Percentiles rank a stretch among this genome's conserved stretches.
Evolutionary conservation across 1,284 basidiomycete species (phyloP).

Genomic region (Sphagnurus paluster): DNA sequence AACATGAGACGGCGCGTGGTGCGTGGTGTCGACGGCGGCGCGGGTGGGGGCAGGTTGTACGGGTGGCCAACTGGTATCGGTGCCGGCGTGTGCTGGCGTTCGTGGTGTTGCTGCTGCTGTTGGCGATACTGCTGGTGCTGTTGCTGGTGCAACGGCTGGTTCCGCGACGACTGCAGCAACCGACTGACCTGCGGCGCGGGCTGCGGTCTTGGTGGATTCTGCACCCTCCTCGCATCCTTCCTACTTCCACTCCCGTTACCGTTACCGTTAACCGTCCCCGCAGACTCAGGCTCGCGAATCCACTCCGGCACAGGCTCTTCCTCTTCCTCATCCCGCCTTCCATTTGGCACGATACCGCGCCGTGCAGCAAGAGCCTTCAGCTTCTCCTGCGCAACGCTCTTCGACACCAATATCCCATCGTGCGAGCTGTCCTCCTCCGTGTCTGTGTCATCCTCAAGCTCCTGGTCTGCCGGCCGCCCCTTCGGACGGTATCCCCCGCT

Average conservation of each 20-base stretch:
- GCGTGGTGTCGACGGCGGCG: conserved; percentile 77
- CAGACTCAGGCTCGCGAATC: conserved; percentile 19
- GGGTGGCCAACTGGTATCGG: conserved; percentile 69
- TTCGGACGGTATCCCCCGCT: conserved; percentile 53
- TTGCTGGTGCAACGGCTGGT: too few species aligned
- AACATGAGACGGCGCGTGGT: conserved; percentile 87
- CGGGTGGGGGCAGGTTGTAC: conserved; percentile 70
- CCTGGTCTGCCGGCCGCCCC: conserved; percentile 64
- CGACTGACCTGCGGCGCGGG: too few species aligned
- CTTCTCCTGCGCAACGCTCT: conserved; percentile 63
- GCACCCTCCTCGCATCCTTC: conserved; percentile 3
- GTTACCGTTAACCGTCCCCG: too few species aligned
- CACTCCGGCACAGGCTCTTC: conserved; percentile 30
- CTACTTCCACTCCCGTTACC: too few species aligned
- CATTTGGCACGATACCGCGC: conserved; percentile 27
- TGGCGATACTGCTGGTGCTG: too few species aligned
- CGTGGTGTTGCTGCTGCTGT: conserved; percentile 20
- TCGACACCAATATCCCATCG: conserved; percentile 57
- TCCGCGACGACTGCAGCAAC: too few species aligned
- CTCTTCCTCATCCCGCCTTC: conserved; percentile 14
- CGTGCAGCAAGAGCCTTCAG: conserved; percentile 52
- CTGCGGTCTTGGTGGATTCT: too few species aligned
- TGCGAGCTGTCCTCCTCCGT: conserved; percentile 52
- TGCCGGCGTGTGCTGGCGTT: conserved; percentile 28
- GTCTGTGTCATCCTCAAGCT: conserved; percentile 69